Conservation (phyloP, 257 asterid genomes). For the Paraleonurus japonicus region DNA sequence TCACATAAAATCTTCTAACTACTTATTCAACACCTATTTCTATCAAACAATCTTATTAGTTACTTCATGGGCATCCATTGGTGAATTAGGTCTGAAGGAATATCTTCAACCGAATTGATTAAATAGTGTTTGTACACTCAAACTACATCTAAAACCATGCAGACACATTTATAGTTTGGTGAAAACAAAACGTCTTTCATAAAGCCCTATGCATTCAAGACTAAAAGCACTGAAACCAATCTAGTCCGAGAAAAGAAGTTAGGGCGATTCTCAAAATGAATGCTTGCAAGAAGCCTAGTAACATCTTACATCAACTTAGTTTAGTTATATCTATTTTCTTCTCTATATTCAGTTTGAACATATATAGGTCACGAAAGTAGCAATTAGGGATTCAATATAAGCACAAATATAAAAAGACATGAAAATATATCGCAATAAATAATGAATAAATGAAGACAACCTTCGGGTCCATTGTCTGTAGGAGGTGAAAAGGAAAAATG, state of each 20-base stretch:
- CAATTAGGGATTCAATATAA: not conserved
- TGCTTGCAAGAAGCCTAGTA: not conserved
- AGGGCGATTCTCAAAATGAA: not conserved
- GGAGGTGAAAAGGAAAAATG: slow-evolving; percentile 40
- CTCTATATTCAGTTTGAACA: not conserved
- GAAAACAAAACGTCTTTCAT: not conserved
- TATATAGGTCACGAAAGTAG: not conserved
- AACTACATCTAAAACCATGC: not conserved
- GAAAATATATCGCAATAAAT: not conserved
- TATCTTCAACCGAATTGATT: slow-evolving; percentile 3
- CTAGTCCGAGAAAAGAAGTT: slow-evolving; percentile 13
- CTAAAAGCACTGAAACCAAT: slow-evolving; percentile 9
- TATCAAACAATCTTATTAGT: not conserved
- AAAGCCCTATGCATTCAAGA: not conserved
- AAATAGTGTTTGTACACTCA: not conserved
- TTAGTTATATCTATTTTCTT: slow-evolving; percentile 1
- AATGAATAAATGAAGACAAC: slow-evolving; percentile 17
- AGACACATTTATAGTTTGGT: not conserved
- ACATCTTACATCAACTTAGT: not conserved
- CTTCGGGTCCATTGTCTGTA: slow-evolving; percentile 51
- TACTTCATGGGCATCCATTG: not conserved
- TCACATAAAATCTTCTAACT: slow-evolving; percentile 11
- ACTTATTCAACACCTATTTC: slow-evolving; percentile 8
- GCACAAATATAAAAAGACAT: not conserved
- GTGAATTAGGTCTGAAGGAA: not conserved